These are phyloP conservation scores for Rhizopogon salebrosus DNA, from an alignment of 768 basidiomycete genomes.

Conservation along the genomic window DNA sequence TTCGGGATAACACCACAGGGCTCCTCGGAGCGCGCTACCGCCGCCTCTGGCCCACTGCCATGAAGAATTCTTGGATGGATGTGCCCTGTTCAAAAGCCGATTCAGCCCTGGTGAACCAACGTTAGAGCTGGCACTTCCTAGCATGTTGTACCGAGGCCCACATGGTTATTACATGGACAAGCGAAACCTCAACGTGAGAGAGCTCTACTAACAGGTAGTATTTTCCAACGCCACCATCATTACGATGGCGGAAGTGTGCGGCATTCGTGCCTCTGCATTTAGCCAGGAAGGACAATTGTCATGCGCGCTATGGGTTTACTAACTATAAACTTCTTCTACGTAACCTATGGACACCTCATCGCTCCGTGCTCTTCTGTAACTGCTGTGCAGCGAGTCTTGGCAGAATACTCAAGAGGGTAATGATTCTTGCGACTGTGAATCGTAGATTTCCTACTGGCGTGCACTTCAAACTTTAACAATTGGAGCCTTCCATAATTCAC, in stretches of 20 bases:
- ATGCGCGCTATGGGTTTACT: not conserved
- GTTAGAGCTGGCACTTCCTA: not conserved
- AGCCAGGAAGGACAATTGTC: not conserved
- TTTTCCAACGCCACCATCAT: constrained; percentile 1
- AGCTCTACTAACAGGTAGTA: constrained; percentile 24
- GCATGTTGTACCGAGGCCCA: not conserved
- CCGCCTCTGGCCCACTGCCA: too few relatives aligned
- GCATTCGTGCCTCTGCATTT: not conserved
- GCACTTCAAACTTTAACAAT: constrained; percentile 1
- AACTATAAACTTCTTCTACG: not conserved
- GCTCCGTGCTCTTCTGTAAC: not conserved
- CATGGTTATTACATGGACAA: not conserved
- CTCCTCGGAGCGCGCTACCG: too few relatives aligned
- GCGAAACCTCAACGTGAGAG: constrained; percentile 38
- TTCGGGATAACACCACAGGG: too few relatives aligned
- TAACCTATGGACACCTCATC: not conserved
- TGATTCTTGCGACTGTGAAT: not conserved
- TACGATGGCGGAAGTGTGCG: not conserved
- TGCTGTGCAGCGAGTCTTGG: constrained; percentile 1
- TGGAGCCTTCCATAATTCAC: not conserved
- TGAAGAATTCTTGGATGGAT: not conserved
- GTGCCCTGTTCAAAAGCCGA: not conserved
- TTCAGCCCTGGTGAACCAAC: not conserved
- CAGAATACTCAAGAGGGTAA: not conserved
- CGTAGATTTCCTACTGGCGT: not conserved